These are phyloP conservation scores for Linnemannia hyalina DNA, from an alignment of 192 early-diverging fungal species.

Conservation along the genomic window DNA sequence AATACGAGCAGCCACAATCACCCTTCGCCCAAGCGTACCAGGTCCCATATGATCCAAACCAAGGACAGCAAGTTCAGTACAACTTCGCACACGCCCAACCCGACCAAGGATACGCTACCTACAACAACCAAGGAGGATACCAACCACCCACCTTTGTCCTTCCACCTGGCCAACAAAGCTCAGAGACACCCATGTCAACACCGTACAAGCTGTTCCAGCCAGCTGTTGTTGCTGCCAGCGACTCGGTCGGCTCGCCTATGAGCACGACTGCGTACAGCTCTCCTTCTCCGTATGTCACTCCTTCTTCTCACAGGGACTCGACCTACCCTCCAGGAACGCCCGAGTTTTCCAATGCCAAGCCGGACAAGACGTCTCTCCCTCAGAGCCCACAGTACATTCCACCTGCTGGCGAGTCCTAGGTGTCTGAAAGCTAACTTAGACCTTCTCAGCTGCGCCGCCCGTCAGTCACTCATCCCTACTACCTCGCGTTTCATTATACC, in stretches of 20 bases:
- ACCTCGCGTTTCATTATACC: no score
- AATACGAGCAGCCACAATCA: background rate
- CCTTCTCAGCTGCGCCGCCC: no score
- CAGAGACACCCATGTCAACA: background rate
- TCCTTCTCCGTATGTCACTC: background rate
- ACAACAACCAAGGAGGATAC: background rate
- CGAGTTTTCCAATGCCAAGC: no score
- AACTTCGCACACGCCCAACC: background rate
- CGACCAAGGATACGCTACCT: background rate
- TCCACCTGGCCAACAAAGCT: background rate
- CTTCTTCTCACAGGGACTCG: background rate
- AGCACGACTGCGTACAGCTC: background rate
- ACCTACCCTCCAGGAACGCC: no score
- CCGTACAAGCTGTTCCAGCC: no score
- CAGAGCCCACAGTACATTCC: no score
- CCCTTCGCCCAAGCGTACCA: no score
- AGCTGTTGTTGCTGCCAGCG: background rate
- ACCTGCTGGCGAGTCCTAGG: no score
- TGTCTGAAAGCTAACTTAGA: no score
- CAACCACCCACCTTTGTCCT: background rate
- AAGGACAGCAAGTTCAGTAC: background rate
- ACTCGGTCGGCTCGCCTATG: background rate
- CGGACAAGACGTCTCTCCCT: no score
- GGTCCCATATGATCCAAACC: no score
- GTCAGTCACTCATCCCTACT: no score